Evolutionary conservation across 1,139 yeast genomes (phyloP).

Genomic region (Kodamaea plutei): DNA sequence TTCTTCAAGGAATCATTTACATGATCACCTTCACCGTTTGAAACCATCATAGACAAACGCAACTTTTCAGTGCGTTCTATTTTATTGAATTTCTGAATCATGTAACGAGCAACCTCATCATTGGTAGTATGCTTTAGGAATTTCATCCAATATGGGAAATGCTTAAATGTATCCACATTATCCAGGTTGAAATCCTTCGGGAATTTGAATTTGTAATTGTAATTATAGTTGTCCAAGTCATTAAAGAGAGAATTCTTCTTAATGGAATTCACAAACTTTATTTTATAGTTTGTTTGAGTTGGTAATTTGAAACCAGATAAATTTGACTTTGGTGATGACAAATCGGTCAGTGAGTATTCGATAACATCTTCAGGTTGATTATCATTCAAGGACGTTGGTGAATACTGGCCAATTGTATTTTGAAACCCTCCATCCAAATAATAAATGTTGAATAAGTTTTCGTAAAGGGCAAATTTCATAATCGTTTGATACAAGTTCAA

Average conservation of each 20-base stretch:
- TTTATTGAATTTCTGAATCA: constrained; percentile 39
- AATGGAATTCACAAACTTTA: constrained; percentile 20
- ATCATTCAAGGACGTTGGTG: too few species aligned
- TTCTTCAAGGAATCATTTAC: constrained; percentile 2
- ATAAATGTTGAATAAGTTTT: constrained; percentile 23
- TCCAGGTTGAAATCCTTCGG: constrained; percentile 24
- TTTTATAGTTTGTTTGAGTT: constrained; percentile 18
- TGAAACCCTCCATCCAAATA: constrained; percentile 39
- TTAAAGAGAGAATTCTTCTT: constrained; percentile 16
- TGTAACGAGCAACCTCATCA: constrained; percentile 27
- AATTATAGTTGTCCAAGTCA: constrained; percentile 17
- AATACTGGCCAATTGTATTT: too few species aligned
- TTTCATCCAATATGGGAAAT: constrained; percentile 49
- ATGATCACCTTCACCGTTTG: constrained; percentile 6
- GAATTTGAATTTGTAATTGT: constrained; percentile 33
- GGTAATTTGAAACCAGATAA: constrained; percentile 22
- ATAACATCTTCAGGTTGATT: neutral
- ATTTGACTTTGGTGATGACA: neutral
- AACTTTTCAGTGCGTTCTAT: constrained; percentile 50
- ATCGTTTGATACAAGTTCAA: constrained; percentile 40
- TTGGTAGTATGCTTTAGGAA: constrained; percentile 22
- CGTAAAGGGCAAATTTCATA: constrained; percentile 30
- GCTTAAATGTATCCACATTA: constrained; percentile 13
- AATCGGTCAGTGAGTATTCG: neutral
- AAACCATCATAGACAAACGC: constrained; percentile 33